A percentile compares a stretch with the other conserved stretches of the same genome.
Evolutionary conservation across 176 grass and related monocot species (phyloP).

Genomic region (Oryza glumipatula): DNA sequence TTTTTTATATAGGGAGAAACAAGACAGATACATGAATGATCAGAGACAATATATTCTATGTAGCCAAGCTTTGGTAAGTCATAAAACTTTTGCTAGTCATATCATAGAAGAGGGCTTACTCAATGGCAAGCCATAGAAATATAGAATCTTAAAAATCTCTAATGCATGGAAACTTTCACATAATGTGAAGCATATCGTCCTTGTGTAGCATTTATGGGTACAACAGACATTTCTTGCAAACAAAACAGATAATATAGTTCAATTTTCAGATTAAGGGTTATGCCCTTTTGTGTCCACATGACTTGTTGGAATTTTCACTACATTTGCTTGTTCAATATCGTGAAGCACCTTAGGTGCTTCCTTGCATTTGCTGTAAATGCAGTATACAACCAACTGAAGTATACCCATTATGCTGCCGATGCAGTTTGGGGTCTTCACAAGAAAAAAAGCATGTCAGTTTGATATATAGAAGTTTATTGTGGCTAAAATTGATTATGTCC

Average conservation of each 20-base stretch:
- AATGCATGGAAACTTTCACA: not conserved
- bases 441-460: conserved; percentile 8
- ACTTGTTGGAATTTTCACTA: conserved; percentile 3
- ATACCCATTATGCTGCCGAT: conserved; percentile 62
- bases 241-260: not conserved
- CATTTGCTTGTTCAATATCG: conserved; percentile 30
- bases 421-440: conserved; percentile 61
- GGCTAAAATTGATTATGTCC: conserved; percentile 8
- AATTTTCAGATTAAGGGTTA: conserved; percentile 1
- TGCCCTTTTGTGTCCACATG: conserved; percentile 19
- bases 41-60: too few relatives aligned
- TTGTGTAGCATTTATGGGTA: not conserved
- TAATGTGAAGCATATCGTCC: not conserved
- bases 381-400: conserved; percentile 72
- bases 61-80: too few relatives aligned
- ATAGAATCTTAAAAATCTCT: not conserved
- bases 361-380: conserved; percentile 59
- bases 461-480: not conserved
- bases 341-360: conserved; percentile 29
- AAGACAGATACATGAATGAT: too few relatives aligned
- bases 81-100: too few relatives aligned
- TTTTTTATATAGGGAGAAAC: too few relatives aligned
- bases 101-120: not conserved
- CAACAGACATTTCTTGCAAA: not conserved
- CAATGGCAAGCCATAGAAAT: not conserved